Evolutionary conservation across 495 filamentous ascomycete species (phyloP).

Genomic region (Podospora appendiculata): DNA sequence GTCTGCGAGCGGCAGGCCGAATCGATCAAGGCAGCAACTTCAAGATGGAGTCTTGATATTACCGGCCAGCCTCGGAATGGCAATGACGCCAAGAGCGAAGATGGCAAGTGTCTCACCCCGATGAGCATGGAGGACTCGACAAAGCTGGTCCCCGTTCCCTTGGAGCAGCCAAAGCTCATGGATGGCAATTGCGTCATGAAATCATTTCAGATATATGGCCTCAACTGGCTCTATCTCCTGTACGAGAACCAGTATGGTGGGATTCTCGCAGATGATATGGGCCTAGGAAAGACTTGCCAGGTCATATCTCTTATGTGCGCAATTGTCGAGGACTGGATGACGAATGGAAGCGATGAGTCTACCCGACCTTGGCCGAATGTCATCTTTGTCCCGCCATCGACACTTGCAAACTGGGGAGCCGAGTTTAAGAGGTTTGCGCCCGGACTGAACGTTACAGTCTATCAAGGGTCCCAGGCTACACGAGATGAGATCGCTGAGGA

Average conservation of each 20-base stretch:
- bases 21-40: slow-evolving; percentile 60
- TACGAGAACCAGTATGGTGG: slow-evolving; percentile 71
- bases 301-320: slow-evolving; percentile 89
- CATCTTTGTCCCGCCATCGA: slow-evolving; percentile 85
- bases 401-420: slow-evolving; percentile 87
- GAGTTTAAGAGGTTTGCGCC: slow-evolving; percentile 90
- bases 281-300: slow-evolving; percentile 93
- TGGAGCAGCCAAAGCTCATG: slow-evolving; percentile 64
- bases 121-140: slow-evolving; percentile 13
- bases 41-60: slow-evolving; percentile 69
- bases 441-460: slow-evolving; percentile 62
- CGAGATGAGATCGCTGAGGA: slow-evolving; percentile 56
- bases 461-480: slow-evolving; percentile 64
- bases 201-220: slow-evolving; percentile 85
- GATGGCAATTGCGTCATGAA: slow-evolving; percentile 64
- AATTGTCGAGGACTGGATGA: slow-evolving; percentile 50
- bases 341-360: slow-evolving; percentile 9
- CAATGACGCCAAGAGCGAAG: slow-evolving; percentile 12
- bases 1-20: slow-evolving; percentile 63
- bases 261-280: slow-evolving; percentile 97
- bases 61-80: slow-evolving; percentile 41
- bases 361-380: slow-evolving; percentile 69
- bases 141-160: slow-evolving; percentile 21
- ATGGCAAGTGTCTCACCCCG: slow-evolving; percentile 22
- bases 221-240: slow-evolving; percentile 86